Percentiles rank a stretch among this genome's conserved stretches.
Conservation (phyloP, 441 rosid genomes). For the Pelargonium myrrhifolium region DNA sequence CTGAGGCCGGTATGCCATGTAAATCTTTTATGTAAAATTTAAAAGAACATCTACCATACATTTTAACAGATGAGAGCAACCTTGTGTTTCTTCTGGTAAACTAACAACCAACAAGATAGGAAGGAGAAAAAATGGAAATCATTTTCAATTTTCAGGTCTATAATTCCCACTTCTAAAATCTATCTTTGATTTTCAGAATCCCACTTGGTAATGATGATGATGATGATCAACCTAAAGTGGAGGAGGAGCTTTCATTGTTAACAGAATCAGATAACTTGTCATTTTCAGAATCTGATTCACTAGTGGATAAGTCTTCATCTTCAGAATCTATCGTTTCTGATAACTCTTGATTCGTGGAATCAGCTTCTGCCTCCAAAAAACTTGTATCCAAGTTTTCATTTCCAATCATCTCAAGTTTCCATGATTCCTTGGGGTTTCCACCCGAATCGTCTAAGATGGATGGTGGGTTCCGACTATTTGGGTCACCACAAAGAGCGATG, state of each 20-base stretch:
- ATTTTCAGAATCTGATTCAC: conserved; percentile 34
- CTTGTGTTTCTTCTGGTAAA: background rate
- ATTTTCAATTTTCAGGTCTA: background rate
- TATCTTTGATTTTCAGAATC: background rate
- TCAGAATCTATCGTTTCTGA: conserved; percentile 30
- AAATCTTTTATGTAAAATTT: background rate
- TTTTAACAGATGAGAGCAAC: background rate
- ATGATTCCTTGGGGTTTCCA: conserved; percentile 23
- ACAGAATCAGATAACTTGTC: conserved; percentile 15
- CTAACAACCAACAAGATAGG: background rate
- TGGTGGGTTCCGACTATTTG: conserved; percentile 43
- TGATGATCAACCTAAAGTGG: background rate
- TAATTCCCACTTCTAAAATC: background rate
- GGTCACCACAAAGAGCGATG: conserved; percentile 59
- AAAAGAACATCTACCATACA: background rate
- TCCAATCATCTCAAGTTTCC: conserved; percentile 17
- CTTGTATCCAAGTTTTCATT: conserved; percentile 20
- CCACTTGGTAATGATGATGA: background rate
- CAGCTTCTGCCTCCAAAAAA: conserved; percentile 28
- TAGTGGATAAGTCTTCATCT: conserved; percentile 21
- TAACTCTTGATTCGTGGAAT: conserved; percentile 23
- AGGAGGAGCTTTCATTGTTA: conserved; percentile 10
- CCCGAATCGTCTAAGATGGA: conserved; percentile 37
- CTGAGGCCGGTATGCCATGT: too few relatives aligned
- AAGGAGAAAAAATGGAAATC: background rate